Evolutionary conservation across 2,329 filamentous ascomycete species (phyloP).

Genomic region (Paradendryphiella salina): DNA sequence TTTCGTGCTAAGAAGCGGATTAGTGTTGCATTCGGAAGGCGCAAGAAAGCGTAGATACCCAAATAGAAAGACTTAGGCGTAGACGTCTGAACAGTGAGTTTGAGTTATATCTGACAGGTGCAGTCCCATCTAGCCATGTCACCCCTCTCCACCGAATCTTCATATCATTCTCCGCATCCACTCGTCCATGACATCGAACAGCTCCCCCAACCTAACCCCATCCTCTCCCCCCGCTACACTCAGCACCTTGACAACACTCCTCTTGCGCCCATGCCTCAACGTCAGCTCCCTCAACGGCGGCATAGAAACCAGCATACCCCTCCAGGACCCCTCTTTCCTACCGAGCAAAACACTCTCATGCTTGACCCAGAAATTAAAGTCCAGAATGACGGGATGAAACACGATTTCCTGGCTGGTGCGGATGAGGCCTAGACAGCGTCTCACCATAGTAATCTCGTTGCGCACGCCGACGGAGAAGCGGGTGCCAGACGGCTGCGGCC

Average conservation of each 20-base stretch:
- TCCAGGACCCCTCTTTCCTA: constrained; percentile 4
- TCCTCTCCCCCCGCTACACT: constrained; percentile 3
- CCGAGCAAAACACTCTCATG: not conserved
- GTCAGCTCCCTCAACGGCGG: constrained; percentile 16
- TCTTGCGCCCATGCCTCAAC: constrained; percentile 7
- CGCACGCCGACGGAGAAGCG: constrained; percentile 2
- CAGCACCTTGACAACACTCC: constrained; percentile 7
- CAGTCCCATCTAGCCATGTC: too few species aligned
- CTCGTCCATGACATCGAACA: constrained; percentile 16
- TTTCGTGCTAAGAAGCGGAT: not conserved
- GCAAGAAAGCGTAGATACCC: not conserved
- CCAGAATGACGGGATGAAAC: constrained; percentile 14
- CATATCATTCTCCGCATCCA: constrained; percentile 10
- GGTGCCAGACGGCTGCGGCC: constrained; percentile 1
- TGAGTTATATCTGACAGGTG: too few species aligned
- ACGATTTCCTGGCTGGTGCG: constrained; percentile 19
- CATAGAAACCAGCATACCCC: constrained; percentile 18
- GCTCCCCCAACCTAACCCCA: constrained; percentile 11
- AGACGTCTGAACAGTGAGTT: too few species aligned
- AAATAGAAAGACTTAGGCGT: not conserved
- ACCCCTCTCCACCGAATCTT: too few species aligned
- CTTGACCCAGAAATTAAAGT: constrained; percentile 8
- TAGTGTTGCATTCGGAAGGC: not conserved
- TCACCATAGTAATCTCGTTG: constrained; percentile 7
- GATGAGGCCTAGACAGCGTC: constrained; percentile 15